A percentile compares a stretch with the other conserved stretches of the same genome.
Evolutionary conservation across 306 rosid genomes (phyloP).

Genomic region (Rosa persica): DNA sequence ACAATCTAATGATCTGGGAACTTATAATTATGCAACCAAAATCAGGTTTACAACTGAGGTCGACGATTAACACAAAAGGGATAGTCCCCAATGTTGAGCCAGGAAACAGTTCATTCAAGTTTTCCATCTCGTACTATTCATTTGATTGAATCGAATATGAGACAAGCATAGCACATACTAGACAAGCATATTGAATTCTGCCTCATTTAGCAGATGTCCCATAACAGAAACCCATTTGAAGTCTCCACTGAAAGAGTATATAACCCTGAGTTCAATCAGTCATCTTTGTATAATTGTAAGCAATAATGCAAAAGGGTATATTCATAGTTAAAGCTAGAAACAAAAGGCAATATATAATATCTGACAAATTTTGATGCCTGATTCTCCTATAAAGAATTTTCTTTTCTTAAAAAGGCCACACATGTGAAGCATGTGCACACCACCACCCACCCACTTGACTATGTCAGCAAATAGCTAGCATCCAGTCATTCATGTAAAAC

Average conservation of each 20-base stretch:
- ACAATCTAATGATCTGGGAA: not conserved
- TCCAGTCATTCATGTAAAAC: not conserved
- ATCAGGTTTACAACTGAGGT: not conserved
- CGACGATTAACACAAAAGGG: not conserved
- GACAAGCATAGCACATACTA: not conserved
- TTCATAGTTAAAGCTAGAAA: not conserved
- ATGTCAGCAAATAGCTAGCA: not conserved
- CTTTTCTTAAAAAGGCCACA: not conserved
- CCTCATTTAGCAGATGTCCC: not conserved
- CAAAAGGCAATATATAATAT: not conserved
- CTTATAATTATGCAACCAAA: not conserved
- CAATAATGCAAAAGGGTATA: not conserved
- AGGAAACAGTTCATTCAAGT: not conserved
- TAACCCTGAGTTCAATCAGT: not conserved
- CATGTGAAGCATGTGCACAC: slow-evolving; percentile 14
- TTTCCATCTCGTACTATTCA: not conserved
- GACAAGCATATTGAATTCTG: not conserved
- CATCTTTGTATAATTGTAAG: not conserved
- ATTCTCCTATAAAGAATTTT: not conserved
- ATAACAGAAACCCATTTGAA: not conserved
- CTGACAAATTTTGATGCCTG: not conserved
- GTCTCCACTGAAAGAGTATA: not conserved
- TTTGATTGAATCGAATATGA: not conserved
- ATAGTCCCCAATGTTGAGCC: not conserved
- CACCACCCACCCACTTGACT: not conserved